Evolutionary conservation across 805 yeast species (phyloP).

Genomic region (Yamadazyma sp.): DNA sequence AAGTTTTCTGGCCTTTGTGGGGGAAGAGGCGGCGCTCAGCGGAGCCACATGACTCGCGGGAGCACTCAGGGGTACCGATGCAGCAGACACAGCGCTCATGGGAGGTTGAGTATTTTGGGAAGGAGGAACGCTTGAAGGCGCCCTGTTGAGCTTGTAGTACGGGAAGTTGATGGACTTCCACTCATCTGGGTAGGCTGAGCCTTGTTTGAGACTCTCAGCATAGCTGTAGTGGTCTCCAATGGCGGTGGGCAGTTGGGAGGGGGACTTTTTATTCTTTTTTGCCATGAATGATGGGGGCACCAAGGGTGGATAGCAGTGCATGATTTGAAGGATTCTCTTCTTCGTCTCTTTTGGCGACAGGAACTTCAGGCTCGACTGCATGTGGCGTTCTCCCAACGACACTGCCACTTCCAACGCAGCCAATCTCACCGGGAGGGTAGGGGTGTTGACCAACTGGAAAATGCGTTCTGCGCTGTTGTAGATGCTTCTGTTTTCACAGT

Average conservation of each 20-base stretch:
- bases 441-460: slow-evolving; percentile 55
- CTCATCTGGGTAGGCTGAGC: slow-evolving; percentile 9
- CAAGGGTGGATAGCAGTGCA: slow-evolving; percentile 52
- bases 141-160: slow-evolving; percentile 41
- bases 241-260: slow-evolving; percentile 22
- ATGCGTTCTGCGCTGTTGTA: slow-evolving; percentile 68
- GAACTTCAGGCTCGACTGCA: slow-evolving; percentile 44
- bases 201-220: slow-evolving; percentile 31
- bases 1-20: slow-evolving; percentile 15
- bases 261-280: slow-evolving; percentile 5
- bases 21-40: slow-evolving; percentile 10
- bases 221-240: slow-evolving; percentile 45
- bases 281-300: slow-evolving; percentile 30
- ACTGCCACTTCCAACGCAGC: slow-evolving; percentile 61
- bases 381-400: slow-evolving; percentile 59
- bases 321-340: slow-evolving; percentile 50
- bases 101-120: not conserved
- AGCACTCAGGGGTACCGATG: too few species aligned
- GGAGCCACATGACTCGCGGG: too few species aligned
- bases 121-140: slow-evolving; percentile 41
- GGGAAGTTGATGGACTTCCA: slow-evolving; percentile 22
- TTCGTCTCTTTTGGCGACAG: slow-evolving; percentile 46
- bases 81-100: not conserved
- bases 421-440: slow-evolving; percentile 58
- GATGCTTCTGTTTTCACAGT: slow-evolving; percentile 64